A percentile compares a stretch with the other conserved stretches of the same genome.
Conservation (phyloP, 148 eudicot species). For the Chenopodium formosanum region DNA sequence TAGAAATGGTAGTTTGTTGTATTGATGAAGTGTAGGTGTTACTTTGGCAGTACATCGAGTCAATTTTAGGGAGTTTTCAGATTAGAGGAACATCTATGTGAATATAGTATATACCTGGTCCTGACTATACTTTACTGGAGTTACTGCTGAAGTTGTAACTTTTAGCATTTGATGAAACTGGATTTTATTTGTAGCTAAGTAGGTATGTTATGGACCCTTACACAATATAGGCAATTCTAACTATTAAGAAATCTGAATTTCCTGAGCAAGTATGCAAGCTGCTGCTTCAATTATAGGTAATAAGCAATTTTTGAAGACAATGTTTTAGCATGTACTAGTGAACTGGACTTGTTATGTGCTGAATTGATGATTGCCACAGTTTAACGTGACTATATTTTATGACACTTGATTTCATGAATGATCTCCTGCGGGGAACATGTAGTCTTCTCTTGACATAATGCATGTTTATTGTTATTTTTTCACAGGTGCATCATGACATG, state of each 20-base stretch:
- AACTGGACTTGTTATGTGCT: background rate
- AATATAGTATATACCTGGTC: background rate
- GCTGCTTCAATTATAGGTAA: background rate
- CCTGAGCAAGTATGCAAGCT: background rate
- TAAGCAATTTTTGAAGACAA: background rate
- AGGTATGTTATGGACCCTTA: background rate
- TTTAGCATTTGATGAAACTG: background rate
- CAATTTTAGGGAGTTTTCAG: background rate
- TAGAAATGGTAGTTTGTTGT: background rate
- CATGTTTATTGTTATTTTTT: slow-evolving; percentile 7
- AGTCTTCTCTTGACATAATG: slow-evolving; percentile 28
- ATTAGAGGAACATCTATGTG: background rate
- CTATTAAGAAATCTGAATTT: background rate
- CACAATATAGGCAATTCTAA: background rate
- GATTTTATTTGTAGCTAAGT: too few species aligned
- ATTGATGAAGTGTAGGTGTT: background rate
- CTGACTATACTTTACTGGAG: background rate
- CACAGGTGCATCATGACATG: slow-evolving; percentile 99
- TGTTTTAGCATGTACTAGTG: background rate
- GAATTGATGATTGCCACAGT: background rate
- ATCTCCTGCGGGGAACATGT: background rate
- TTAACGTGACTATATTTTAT: background rate
- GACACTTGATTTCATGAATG: background rate
- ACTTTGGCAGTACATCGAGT: background rate
- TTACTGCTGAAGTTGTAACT: background rate